Conservation (phyloP, 2,329 filamentous ascomycete genomes). For the Neoarthrinium moseri region DNA sequence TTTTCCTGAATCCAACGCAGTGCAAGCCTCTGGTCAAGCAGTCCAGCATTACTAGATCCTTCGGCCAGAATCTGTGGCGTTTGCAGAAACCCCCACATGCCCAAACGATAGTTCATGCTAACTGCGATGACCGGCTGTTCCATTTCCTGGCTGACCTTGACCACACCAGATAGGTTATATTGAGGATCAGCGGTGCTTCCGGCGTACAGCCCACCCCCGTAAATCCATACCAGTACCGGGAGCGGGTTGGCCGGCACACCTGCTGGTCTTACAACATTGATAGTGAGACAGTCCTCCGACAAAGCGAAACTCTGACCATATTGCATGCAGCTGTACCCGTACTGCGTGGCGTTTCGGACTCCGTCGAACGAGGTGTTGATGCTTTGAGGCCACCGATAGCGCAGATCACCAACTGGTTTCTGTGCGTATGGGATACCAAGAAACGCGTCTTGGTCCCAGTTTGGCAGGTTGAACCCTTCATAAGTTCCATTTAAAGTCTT, state of each 20-base stretch:
- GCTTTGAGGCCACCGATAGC: conserved; percentile 34
- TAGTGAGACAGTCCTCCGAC: conserved; percentile 47
- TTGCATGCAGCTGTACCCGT: conserved; percentile 46
- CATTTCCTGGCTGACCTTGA: conserved; percentile 50
- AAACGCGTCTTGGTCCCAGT: conserved; percentile 39
- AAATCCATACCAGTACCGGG: conserved; percentile 55
- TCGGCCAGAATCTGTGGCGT: conserved; percentile 40
- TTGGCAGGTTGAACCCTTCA: conserved; percentile 28
- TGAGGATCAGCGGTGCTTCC: conserved; percentile 52
- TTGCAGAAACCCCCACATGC: conserved; percentile 53
- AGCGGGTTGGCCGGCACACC: conserved; percentile 29
- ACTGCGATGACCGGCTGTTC: conserved; percentile 53
- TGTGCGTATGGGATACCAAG: conserved; percentile 39
- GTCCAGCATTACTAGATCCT: conserved; percentile 46
- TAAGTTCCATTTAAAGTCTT: conserved; percentile 32
- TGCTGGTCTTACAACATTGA: conserved; percentile 41
- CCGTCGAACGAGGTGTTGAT: conserved; percentile 37
- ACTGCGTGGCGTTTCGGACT: conserved; percentile 36
- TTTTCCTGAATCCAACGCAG: conserved; percentile 53
- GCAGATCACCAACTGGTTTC: conserved; percentile 32
- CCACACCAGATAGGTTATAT: conserved; percentile 64
- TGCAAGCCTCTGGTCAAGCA: conserved; percentile 48
- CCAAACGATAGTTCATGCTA: conserved; percentile 53
- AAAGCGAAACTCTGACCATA: conserved; percentile 39
- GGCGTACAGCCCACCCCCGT: conserved; percentile 52